Conservation (phyloP, 2,329 filamentous ascomycete species). For the Dactylellina haptotyla region DNA sequence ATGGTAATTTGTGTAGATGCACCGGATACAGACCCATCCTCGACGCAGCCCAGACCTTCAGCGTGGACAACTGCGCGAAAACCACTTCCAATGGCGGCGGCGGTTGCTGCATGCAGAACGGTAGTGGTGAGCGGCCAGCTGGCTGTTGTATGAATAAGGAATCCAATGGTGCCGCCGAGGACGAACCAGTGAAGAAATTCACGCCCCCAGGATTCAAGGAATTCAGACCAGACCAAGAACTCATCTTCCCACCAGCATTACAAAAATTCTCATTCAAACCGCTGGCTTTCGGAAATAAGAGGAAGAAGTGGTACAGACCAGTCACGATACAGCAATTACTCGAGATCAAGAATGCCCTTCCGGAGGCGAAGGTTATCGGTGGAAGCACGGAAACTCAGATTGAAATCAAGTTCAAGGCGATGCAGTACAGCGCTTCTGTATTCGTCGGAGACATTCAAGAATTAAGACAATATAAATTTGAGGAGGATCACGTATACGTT, state of each 20-base stretch:
- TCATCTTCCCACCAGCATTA: constrained; percentile 90
- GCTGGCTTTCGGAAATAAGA: constrained; percentile 90
- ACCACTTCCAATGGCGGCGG: constrained; percentile 69
- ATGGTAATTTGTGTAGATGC: constrained; percentile 94
- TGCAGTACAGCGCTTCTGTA: constrained; percentile 88
- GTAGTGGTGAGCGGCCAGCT: constrained; percentile 63
- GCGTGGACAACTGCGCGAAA: constrained; percentile 69
- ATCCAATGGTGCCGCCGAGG: constrained; percentile 61
- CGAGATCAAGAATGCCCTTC: constrained; percentile 87
- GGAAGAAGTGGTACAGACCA: constrained; percentile 91
- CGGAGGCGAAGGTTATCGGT: constrained; percentile 90
- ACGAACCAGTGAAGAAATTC: constrained; percentile 70
- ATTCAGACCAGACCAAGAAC: constrained; percentile 90
- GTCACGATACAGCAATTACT: constrained; percentile 86
- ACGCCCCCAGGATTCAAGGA: constrained; percentile 91
- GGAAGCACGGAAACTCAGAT: constrained; percentile 98
- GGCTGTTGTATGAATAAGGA: constrained; percentile 76
- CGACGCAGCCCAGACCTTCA: constrained; percentile 92
- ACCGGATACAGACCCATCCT: constrained; percentile 95
- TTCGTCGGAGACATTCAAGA: constrained; percentile 94
- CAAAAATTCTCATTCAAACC: constrained; percentile 84
- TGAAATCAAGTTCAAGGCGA: constrained; percentile 96
- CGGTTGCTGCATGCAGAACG: constrained; percentile 77
- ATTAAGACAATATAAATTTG: constrained; percentile 80
- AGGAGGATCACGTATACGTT: constrained; percentile 84